Conservation (phyloP, 2,329 filamentous ascomycete genomes). For the Trematosphaeria pertusa region DNA sequence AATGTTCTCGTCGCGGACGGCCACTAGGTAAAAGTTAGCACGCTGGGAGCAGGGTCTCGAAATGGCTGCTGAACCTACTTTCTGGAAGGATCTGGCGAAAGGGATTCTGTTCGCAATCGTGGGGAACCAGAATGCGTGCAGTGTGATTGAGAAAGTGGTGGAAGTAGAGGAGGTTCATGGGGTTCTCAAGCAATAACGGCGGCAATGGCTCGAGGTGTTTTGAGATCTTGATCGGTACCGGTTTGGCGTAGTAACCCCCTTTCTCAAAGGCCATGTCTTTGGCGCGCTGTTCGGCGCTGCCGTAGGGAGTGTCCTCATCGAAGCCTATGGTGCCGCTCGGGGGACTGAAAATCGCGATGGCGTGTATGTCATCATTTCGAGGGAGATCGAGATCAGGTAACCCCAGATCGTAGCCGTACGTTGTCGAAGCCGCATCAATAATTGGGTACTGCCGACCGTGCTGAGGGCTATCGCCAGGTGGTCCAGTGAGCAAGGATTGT, state of each 20-base stretch:
- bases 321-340: slow-evolving; percentile 35
- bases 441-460: slow-evolving; percentile 45
- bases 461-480: slow-evolving; percentile 50
- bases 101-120: slow-evolving; percentile 67
- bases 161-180: slow-evolving; percentile 80
- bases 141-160: slow-evolving; percentile 82
- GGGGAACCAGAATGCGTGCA: slow-evolving; percentile 68
- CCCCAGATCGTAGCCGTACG: slow-evolving; percentile 76
- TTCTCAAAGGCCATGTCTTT: slow-evolving; percentile 63
- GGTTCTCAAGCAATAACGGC: slow-evolving; percentile 68
- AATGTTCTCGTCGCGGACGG: slow-evolving; percentile 72
- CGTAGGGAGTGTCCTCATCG: slow-evolving; percentile 45
- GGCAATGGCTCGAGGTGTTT: slow-evolving; percentile 65
- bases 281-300: slow-evolving; percentile 45
- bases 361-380: slow-evolving; percentile 73
- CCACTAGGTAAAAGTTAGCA: slow-evolving; percentile 58
- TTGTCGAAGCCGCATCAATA: slow-evolving; percentile 46
- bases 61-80: no score
- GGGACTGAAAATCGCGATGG: slow-evolving; percentile 59
- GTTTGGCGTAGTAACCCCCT: slow-evolving; percentile 73
- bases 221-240: slow-evolving; percentile 70
- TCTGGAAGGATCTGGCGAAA: slow-evolving; percentile 68
- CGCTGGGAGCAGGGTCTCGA: no score
- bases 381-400: slow-evolving; percentile 72
- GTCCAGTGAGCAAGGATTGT: slow-evolving; percentile 63